Evolutionary conservation across 495 filamentous ascomycete genomes (phyloP), one percentile per base, ranked within the genome.

Genomic region (Haplographium delicatum): DNA sequence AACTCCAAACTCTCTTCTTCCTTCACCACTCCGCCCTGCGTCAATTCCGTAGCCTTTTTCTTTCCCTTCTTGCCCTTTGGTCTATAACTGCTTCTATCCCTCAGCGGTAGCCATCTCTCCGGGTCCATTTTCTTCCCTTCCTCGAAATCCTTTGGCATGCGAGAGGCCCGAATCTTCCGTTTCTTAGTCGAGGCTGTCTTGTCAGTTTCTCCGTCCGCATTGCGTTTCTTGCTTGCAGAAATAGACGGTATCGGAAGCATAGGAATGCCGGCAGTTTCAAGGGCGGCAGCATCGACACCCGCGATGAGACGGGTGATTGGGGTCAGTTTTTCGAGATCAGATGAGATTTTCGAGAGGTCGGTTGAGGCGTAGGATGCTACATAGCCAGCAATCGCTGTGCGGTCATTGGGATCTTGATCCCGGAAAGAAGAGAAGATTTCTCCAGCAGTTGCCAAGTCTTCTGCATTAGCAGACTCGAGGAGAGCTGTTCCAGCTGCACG

Each of bases 1-100:
- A 82, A 60, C 64, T 82, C 79, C 27, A 81, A 65, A 27, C 72
- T 83, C 64, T 81, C 78, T 61, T 84, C 83, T 51, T 85, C 86
- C 45, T 65, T 77, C 16, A 86, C 82, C 31, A 81, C 67, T 28
- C 90, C 90, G 56, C 93, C 93, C 69, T 98, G 93, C 9, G 88
- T 96, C 25, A 83, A 71, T 35, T 85, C 86, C 22, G 76, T 79
- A 13, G 77, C 82, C 62, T 81, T 83, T 72, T 85, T 87, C 75
- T 88, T 91, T 9, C 88, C 88, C 74, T 95, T 96, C 65, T 82
- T 84, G 9, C 90, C 89, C 69, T 94, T 95, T 11, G 91, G 91
- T 42, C 84, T 71, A 68, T 95, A 99, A 35, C 78, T 84, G 54
- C 86, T 94, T 13, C 93, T 76, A 61, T 99, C 93, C 41, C 83